These are phyloP conservation scores for Dorcoceras hygrometricum DNA, from an alignment of 257 asterid genomes.

Conservation along the genomic window DNA sequence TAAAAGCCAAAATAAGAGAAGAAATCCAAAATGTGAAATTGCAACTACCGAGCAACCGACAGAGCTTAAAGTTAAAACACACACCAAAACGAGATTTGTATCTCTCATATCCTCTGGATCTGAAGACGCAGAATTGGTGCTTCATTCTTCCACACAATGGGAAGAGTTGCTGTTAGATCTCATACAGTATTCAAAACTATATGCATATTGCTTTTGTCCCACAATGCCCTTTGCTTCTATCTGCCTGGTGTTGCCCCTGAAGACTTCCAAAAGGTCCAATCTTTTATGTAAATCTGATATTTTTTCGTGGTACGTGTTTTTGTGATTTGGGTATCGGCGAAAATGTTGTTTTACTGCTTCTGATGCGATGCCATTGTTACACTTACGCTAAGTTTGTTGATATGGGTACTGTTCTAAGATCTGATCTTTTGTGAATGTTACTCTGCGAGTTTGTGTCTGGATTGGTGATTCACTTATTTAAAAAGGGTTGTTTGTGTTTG, in stretches of 20 bases:
- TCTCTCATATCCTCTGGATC: conserved; percentile 25
- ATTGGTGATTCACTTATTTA: background rate
- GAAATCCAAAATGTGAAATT: conserved; percentile 17
- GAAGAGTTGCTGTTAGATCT: conserved; percentile 30
- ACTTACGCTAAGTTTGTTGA: conserved; percentile 20
- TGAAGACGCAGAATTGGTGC: conserved; percentile 24
- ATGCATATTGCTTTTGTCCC: conserved; percentile 40
- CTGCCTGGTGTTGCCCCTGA: conserved; percentile 85
- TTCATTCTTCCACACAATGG: conserved; percentile 29
- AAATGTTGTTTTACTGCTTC: background rate
- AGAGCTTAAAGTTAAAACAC: conserved; percentile 20
- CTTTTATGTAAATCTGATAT: background rate
- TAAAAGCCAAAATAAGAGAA: background rate
- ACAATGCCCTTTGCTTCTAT: conserved; percentile 50
- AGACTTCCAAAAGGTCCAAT: conserved; percentile 55
- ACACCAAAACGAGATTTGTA: conserved; percentile 13
- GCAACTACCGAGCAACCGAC: conserved; percentile 35
- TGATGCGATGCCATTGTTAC: background rate
- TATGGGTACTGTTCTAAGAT: conserved; percentile 24
- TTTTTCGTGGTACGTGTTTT: background rate
- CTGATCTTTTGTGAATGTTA: conserved; percentile 20
- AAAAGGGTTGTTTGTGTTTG: background rate
- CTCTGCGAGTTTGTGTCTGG: background rate
- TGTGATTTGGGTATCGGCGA: conserved; percentile 9
- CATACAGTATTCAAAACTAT: conserved; percentile 21